phyloP scores from a whole-genome alignment of 2,329 filamentous ascomycete genomes.

The Phaeophleospora eucalypticola region DNA sequence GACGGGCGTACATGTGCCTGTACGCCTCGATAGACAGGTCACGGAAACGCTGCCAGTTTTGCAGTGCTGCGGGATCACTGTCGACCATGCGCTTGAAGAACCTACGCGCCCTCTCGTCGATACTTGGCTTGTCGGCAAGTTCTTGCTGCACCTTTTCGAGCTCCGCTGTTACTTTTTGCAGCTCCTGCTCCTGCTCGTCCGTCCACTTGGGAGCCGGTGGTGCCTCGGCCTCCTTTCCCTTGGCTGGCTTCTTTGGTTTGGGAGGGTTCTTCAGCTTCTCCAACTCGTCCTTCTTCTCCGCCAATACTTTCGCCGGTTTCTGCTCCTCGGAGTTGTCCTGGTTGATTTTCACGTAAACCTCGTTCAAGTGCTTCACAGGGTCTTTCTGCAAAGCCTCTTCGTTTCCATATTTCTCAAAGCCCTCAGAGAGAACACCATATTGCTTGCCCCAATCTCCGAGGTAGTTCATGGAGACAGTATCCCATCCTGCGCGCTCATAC shows the following conservation, averaged over 20 bases:
- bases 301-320: slow-evolving; percentile 55
- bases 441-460: slow-evolving; percentile 77
- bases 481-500: slow-evolving; percentile 65
- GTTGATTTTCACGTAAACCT: slow-evolving; percentile 76
- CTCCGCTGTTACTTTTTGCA: slow-evolving; percentile 47
- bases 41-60: slow-evolving; percentile 61
- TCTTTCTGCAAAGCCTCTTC: slow-evolving; percentile 67
- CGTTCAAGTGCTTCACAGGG: slow-evolving; percentile 76
- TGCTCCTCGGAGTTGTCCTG: slow-evolving; percentile 61
- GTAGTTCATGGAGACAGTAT: slow-evolving; percentile 69
- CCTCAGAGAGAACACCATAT: slow-evolving; percentile 66
- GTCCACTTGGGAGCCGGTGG: slow-evolving; percentile 32
- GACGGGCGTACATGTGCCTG: slow-evolving; percentile 58
- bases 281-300: slow-evolving; percentile 41
- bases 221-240: slow-evolving; percentile 44
- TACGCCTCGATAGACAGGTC: slow-evolving; percentile 62
- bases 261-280: slow-evolving; percentile 38
- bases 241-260: slow-evolving; percentile 38
- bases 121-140: slow-evolving; percentile 49
- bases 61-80: slow-evolving; percentile 55
- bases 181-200: slow-evolving; percentile 46
- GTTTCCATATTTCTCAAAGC: slow-evolving; percentile 69
- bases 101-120: slow-evolving; percentile 70
- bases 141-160: slow-evolving; percentile 45
- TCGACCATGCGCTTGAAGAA: slow-evolving; percentile 68